Evolutionary conservation across 2,329 filamentous ascomycete genomes (phyloP).

Genomic region (Pyrenophora graminea): DNA sequence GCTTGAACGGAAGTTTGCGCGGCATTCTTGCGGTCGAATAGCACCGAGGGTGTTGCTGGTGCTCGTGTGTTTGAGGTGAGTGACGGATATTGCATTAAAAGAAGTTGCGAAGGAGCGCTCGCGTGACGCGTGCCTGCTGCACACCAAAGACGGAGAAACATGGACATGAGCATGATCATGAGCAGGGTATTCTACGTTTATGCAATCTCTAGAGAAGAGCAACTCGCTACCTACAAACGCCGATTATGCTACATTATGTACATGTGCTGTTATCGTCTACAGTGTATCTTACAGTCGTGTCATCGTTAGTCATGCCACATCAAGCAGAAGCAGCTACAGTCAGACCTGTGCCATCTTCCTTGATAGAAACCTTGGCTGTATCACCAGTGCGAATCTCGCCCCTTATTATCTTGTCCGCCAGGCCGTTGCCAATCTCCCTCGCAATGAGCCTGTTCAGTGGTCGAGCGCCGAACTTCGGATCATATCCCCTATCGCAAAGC

Average conservation of each 20-base stretch:
- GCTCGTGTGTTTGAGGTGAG: background rate
- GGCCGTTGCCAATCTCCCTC: conserved; percentile 83
- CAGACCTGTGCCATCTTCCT: conserved; percentile 52
- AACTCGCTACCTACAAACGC: conserved; percentile 13
- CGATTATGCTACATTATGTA: conserved; percentile 19
- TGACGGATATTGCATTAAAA: conserved; percentile 1
- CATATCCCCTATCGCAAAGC: conserved; percentile 88
- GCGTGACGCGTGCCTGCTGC: conserved; percentile 22
- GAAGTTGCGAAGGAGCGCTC: conserved; percentile 20
- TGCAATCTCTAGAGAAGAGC: conserved; percentile 11
- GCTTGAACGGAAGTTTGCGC: conserved; percentile 10
- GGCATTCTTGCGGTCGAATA: conserved; percentile 15
- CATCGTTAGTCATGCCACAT: conserved; percentile 21
- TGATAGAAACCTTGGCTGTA: conserved; percentile 70
- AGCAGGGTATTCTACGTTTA: conserved; percentile 12
- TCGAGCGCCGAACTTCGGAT: conserved; percentile 86
- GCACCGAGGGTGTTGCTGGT: background rate
- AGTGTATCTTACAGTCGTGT: conserved; percentile 28
- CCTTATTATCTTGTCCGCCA: conserved; percentile 90
- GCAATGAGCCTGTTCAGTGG: conserved; percentile 89
- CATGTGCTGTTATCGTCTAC: conserved; percentile 4
- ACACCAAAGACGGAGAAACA: background rate
- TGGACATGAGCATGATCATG: background rate
- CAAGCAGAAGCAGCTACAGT: conserved; percentile 21
- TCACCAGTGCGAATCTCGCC: conserved; percentile 79